Base-by-base conservation (phyloP, 73 alveolate genomes). In the Uronychia setigera region DNA sequence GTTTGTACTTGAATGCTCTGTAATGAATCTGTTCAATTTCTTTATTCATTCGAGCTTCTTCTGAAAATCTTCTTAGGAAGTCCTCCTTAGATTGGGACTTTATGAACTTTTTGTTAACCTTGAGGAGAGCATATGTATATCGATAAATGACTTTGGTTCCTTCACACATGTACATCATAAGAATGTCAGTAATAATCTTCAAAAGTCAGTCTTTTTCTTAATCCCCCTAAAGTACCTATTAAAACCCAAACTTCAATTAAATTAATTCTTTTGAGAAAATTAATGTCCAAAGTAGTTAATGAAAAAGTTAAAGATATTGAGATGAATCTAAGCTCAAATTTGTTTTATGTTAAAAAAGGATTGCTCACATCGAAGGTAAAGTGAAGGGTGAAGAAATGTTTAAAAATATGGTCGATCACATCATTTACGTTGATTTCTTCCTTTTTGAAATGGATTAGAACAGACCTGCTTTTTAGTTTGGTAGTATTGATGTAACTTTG, bases 401-500 rank as follows among this genome's bases (percentile, higher is more conserved):
- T 85, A 58, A 84, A 89, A 33, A 78, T 31, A 1, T 59, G 84
- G 32, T 85, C 92, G 14, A 85, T 85, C 59, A 84, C 83, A 14
- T 85, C 80, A 80, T 76, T 89, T 46, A 89, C 32, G 29, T 89
- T 91, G 57, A 81, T 81, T 11, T 90, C 90, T 0, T 81, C 67
- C 31, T 79, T 60, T 33, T 75, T 76, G 85, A 84, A 46, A 9
- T 77, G 84, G 33, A 79, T n/a, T 29, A 84, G 67, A 5, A 89
- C 58, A 0, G 90, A 79, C 60, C 95, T 77, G 74, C 79, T 84
- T 29, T 81, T 81, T 35, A 82, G 57, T 1, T 84, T 31, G 1
- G 95, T 89, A 30, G 92, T 89, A 26, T 77, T 87, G 59, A 89
- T 59, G 84, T 89, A 89, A 60, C 92, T 84, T 28, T 79, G 28